Conservation (phyloP, 202 grass and related monocot genomes). For the Zizania palustris region DNA sequence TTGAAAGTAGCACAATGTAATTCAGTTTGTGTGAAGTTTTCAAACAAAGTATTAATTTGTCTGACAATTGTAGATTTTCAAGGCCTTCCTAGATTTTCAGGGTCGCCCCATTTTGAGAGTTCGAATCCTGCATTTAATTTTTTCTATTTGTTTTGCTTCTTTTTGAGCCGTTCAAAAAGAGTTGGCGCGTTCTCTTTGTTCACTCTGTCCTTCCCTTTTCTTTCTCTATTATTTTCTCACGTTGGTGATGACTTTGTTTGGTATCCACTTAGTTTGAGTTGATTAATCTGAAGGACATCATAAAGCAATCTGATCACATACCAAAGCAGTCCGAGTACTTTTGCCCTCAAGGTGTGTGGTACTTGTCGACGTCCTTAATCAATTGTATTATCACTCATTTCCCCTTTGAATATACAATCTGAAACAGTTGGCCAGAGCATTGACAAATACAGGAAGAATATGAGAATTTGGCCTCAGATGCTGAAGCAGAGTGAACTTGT, state of each 20-base stretch:
- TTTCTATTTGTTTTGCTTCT: background rate
- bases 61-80: background rate
- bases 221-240: background rate
- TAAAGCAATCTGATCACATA: conserved; percentile 6
- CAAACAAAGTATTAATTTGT: background rate
- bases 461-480: background rate
- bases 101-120: conserved; percentile 16
- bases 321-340: background rate
- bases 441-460: background rate
- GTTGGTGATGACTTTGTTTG: conserved; percentile 2
- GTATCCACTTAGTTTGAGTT: background rate
- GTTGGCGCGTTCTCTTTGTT: conserved; percentile 33
- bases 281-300: conserved; percentile 1
- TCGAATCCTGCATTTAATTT: background rate
- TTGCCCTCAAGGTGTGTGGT: background rate
- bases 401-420: background rate
- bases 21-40: background rate
- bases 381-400: background rate
- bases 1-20: background rate
- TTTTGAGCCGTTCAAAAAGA: conserved; percentile 41
- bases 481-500: background rate
- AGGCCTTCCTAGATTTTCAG: background rate
- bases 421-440: conserved; percentile 3
- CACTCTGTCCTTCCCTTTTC: background rate
- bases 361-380: background rate